Percentiles rank a stretch among this genome's conserved stretches.
phyloP scores from a whole-genome alignment of 331 rosid species.

The Quercus phellos region DNA sequence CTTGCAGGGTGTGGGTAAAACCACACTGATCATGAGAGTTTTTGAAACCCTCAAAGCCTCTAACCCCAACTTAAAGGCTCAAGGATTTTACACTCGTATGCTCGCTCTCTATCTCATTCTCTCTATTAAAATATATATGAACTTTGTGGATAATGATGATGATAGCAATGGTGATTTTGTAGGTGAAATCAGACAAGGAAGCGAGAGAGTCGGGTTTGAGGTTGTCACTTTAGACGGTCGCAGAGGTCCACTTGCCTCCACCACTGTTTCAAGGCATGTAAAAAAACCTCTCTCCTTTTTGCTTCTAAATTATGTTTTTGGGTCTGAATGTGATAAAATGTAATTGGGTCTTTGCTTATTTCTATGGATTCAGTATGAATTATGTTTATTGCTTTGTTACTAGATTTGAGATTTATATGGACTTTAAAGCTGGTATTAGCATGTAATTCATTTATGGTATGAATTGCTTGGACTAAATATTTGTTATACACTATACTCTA shows the following conservation, averaged over 20 bases:
- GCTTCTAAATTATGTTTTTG: not conserved
- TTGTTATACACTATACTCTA: too few relatives aligned
- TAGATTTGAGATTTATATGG: too few relatives aligned
- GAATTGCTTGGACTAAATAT: too few relatives aligned
- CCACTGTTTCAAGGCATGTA: conserved; percentile 40
- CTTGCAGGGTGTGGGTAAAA: conserved; percentile 78
- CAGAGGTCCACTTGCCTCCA: conserved; percentile 59
- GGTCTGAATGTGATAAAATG: not conserved
- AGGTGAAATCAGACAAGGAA: conserved; percentile 65
- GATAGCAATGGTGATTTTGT: not conserved
- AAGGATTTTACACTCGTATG: conserved; percentile 78
- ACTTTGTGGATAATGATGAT: not conserved
- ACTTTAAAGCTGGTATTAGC: too few relatives aligned
- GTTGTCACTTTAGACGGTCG: conserved; percentile 80
- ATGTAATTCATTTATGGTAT: too few relatives aligned
- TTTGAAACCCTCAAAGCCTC: conserved; percentile 53
- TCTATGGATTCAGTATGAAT: too few relatives aligned
- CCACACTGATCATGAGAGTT: conserved; percentile 52
- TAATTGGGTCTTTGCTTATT: too few relatives aligned
- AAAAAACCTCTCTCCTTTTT: not conserved
- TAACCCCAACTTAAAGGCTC: conserved; percentile 53
- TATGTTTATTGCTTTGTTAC: too few relatives aligned
- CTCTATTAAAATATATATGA: not conserved
- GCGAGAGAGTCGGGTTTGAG: conserved; percentile 68
- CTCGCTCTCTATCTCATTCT: not conserved